Percentiles rank a stretch among this genome's conserved stretches.
phyloP scores from a whole-genome alignment of 2,329 filamentous ascomycete species.

The Microsporum ferrugineum region DNA sequence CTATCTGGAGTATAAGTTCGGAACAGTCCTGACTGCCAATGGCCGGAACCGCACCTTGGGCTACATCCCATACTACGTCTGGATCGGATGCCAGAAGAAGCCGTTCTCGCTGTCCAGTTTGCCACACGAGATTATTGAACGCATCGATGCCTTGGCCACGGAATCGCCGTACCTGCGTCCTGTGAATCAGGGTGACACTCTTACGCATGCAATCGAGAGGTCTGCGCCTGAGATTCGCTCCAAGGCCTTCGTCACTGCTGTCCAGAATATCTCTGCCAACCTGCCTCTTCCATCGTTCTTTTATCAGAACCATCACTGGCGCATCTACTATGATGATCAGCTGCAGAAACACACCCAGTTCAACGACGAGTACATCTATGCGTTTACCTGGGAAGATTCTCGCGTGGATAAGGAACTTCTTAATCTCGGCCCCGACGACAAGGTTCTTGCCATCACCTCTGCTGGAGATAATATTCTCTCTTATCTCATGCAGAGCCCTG shows the following conservation, averaged over 20 bases:
- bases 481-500: conserved; percentile 57
- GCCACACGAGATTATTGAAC: conserved; percentile 14
- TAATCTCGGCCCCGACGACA: conserved; percentile 68
- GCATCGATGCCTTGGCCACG: conserved; percentile 64
- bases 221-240: conserved; percentile 53
- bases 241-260: conserved; percentile 81
- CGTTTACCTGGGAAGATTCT: conserved; percentile 95
- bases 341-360: conserved; percentile 87
- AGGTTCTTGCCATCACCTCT: conserved; percentile 83
- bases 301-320: conserved; percentile 93
- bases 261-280: conserved; percentile 75
- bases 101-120: conserved; percentile 26
- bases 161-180: conserved; percentile 74
- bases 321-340: conserved; percentile 86
- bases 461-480: conserved; percentile 92
- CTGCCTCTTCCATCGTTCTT: conserved; percentile 83
- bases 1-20: conserved; percentile 92
- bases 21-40: conserved; percentile 74
- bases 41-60: conserved; percentile 71
- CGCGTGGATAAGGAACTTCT: conserved; percentile 73
- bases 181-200: conserved; percentile 36
- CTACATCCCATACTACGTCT: conserved; percentile 88
- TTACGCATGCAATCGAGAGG: no score
- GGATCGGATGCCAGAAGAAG: conserved; percentile 77
- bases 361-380: conserved; percentile 92